Conservation (phyloP, 1,284 basidiomycete species). For the Hypsizygus ulmarius region DNA sequence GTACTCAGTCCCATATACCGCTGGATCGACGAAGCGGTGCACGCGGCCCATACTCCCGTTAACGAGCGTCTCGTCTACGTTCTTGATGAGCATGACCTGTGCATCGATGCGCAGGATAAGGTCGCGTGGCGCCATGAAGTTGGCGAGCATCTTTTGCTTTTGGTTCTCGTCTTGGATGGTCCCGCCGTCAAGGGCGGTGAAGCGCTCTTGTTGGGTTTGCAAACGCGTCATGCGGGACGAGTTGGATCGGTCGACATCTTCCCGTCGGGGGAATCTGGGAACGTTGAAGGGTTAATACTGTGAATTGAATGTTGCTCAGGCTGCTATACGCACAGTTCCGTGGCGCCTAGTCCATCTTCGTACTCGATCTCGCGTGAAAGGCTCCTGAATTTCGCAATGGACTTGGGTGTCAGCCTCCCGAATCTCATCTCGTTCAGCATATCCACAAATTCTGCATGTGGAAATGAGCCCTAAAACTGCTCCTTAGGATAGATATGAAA, state of each 20-base stretch:
- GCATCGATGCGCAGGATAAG: conserved; percentile 65
- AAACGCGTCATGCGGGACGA: conserved; percentile 55
- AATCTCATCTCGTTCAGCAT: conserved; percentile 92
- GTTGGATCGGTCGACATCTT: conserved; percentile 92
- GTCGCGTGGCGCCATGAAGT: conserved; percentile 68
- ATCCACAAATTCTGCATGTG: conserved; percentile 69
- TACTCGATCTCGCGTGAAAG: conserved; percentile 63
- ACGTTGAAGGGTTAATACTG: conserved; percentile 6
- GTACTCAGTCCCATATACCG: conserved; percentile 36
- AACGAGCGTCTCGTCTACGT: conserved; percentile 64
- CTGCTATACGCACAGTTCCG: conserved; percentile 61
- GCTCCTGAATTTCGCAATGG: conserved; percentile 54
- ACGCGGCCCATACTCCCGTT: conserved; percentile 90
- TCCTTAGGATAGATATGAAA: conserved; percentile 1
- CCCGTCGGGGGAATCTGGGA: conserved; percentile 79
- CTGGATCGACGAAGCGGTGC: conserved; percentile 61
- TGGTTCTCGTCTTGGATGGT: conserved; percentile 47
- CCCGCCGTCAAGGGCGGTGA: conserved; percentile 54
- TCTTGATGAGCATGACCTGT: conserved; percentile 80
- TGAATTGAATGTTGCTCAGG: background rate
- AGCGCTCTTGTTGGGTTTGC: conserved; percentile 44
- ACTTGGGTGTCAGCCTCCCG: conserved; percentile 53
- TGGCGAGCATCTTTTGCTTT: conserved; percentile 64
- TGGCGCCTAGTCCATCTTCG: conserved; percentile 75
- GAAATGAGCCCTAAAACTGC: conserved; percentile 9